phyloP scores from a whole-genome alignment of 139 green algal species.

The Chlamydomonas sphaeroides region DNA sequence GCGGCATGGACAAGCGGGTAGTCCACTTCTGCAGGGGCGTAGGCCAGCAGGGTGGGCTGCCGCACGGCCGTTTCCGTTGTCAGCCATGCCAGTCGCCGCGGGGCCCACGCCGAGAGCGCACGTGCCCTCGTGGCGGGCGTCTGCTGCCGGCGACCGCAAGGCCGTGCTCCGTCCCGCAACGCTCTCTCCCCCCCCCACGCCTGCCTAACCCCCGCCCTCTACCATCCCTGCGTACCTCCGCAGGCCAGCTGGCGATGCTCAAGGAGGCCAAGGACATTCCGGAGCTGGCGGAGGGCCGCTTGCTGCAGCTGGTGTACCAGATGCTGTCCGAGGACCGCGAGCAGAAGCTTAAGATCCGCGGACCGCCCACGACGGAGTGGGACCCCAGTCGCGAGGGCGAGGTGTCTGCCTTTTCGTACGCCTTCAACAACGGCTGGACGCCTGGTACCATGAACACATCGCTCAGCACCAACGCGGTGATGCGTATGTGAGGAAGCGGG shows the following conservation, averaged over 20 bases:
- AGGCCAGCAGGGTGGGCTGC: too few species aligned
- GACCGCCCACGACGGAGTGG: constrained; percentile 46
- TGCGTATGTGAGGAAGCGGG: constrained; percentile 68
- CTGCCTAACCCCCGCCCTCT: too few species aligned
- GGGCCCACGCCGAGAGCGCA: too few species aligned
- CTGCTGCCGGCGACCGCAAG: too few species aligned
- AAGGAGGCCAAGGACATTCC: constrained; percentile 53
- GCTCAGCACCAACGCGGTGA: constrained; percentile 84
- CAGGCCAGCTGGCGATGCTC: constrained; percentile 48
- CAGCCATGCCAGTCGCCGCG: too few species aligned
- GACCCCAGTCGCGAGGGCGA: constrained; percentile 51
- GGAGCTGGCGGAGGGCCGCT: constrained; percentile 57
- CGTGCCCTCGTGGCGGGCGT: too few species aligned
- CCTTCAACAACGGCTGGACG: constrained; percentile 88
- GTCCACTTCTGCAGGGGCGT: too few species aligned
- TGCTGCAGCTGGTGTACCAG: constrained; percentile 53
- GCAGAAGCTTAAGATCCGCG: constrained; percentile 24
- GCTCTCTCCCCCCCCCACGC: too few species aligned
- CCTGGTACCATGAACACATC: constrained; percentile 72
- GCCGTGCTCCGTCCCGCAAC: too few species aligned
- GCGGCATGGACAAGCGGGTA: too few species aligned
- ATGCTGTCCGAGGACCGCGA: constrained; percentile 39
- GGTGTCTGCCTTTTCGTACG: constrained; percentile 58
- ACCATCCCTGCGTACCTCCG: background rate
- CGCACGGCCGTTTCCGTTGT: too few species aligned